Percentiles rank a stretch among this genome's conserved stretches.
These are phyloP conservation scores for Phytophthora crassamura DNA, from an alignment of 352 stramenopile species.

Conservation along the genomic window DNA sequence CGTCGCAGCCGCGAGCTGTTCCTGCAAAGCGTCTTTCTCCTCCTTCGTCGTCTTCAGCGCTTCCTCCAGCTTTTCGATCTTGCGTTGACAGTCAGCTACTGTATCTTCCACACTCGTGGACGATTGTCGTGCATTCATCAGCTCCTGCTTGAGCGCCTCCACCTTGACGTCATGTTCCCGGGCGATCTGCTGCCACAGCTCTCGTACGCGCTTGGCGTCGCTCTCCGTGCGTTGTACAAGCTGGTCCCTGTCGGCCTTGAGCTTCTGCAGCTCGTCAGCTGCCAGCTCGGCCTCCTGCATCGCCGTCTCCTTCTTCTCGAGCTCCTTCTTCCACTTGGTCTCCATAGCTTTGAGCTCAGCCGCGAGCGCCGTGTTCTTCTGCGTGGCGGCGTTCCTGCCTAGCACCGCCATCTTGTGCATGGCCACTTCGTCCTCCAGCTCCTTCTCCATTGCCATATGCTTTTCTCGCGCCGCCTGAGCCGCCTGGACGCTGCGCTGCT, in stretches of 20 bases:
- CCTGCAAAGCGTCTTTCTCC: constrained; percentile 54
- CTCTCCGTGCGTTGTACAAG: constrained; percentile 75
- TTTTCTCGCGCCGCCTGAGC: constrained; percentile 59
- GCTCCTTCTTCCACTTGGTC: constrained; percentile 66
- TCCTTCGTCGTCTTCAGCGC: constrained; percentile 33
- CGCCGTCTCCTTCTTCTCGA: constrained; percentile 66
- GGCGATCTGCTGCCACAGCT: constrained; percentile 82
- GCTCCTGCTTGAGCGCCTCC: constrained; percentile 47
- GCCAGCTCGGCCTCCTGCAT: constrained; percentile 55
- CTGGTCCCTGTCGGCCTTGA: constrained; percentile 59
- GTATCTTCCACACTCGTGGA: constrained; percentile 32
- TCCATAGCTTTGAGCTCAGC: constrained; percentile 62
- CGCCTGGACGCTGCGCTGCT: constrained; percentile 62
- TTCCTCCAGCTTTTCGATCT: constrained; percentile 47
- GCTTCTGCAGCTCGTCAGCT: constrained; percentile 49
- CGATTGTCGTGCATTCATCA: constrained; percentile 42
- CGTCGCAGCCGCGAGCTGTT: constrained; percentile 39
- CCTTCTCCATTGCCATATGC: constrained; percentile 56
- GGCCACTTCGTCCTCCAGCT: constrained; percentile 64
- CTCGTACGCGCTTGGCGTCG: constrained; percentile 73
- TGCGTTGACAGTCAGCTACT: constrained; percentile 30
- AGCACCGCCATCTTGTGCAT: constrained; percentile 63
- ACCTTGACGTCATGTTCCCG: constrained; percentile 71
- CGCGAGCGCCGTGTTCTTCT: constrained; percentile 61
- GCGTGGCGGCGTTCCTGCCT: constrained; percentile 52